Evolutionary conservation across 495 filamentous ascomycete species (phyloP), one percentile per base, ranked within the genome.

Genomic region (Terfezia claveryi): DNA sequence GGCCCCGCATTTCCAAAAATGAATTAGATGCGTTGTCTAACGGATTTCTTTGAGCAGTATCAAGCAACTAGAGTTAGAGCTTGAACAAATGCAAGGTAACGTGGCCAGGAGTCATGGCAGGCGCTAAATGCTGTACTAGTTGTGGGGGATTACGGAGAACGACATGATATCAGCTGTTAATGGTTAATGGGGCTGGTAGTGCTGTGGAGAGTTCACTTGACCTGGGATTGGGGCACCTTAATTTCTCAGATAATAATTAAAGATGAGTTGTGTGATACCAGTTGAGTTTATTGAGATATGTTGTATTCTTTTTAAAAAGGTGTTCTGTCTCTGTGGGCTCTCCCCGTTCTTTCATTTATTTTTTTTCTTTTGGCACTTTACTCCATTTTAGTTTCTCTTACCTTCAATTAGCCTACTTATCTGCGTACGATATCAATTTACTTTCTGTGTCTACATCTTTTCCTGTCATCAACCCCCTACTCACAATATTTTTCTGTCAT

Each of bases 21-120:
- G 56, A 1, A 27, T 10, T 6, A 16, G 17, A 49, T 27, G 52
- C 38, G 2, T 38, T 41, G 8, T 38, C 54, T 23, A 58, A 10
- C 17, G 8, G 16, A 38, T 17, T 36, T 36, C 14, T 16, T 27
- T 36, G 23, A 4, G 58, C 59, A 80, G 80, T 54, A 98, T 98
- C 80, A 98, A 96, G 77, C 76, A 81, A 59, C 77, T 98, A 66
- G 92, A 98, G 74, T 71, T 74, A 63, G 91, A 98, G 67, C 78
- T 98, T 62, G 91, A 96, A 71, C 70, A 76, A 60, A 80, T 98
- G 77, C 92, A 98, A 67, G 89, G 89, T 62, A 89, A 79, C 64
- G 77, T 85, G 64, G 83, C 83, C 66, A 80, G 91, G 71, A 95
- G 87, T 74, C 85, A 92, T 67, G 92, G 91, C 61, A 87, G 91